Conservation (phyloP, 116 monocot species). For the Posidonia oceanica region DNA sequence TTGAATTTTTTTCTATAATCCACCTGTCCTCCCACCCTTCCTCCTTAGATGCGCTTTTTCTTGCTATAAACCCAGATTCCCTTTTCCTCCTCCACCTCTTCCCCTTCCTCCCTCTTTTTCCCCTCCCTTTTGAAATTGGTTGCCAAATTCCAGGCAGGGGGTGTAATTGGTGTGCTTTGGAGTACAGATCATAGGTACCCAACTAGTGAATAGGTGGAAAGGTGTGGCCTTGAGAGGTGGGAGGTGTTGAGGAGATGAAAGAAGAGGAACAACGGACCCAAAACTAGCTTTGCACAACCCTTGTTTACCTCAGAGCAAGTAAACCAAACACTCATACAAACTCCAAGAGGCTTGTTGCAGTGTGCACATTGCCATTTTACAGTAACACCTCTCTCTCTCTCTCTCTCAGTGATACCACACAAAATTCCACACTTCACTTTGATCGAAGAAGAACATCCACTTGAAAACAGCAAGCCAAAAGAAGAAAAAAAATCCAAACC, state of each 20-base stretch:
- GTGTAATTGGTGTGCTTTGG: neutral
- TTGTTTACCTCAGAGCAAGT: no score
- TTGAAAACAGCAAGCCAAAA: no score
- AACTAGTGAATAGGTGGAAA: neutral
- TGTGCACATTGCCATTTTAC: no score
- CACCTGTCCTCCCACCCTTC: conserved; percentile 5
- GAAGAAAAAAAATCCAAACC: no score
- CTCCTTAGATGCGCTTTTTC: neutral
- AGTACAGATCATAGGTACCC: neutral
- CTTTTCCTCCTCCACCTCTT: neutral
- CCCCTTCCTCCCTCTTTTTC: neutral
- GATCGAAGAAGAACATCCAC: no score
- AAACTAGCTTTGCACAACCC: neutral
- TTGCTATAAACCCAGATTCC: neutral
- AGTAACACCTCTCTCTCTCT: no score
- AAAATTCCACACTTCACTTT: no score
- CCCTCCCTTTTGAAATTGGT: neutral
- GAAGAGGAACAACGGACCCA: conserved; percentile 14
- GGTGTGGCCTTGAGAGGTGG: neutral
- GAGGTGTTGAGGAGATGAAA: conserved; percentile 14
- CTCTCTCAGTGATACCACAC: no score
- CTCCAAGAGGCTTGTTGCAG: no score
- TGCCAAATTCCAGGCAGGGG: neutral
- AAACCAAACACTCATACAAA: no score
- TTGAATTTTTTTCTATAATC: neutral